phyloP scores from a whole-genome alignment of 1,284 basidiomycete genomes.

The Naganishia sp. region DNA sequence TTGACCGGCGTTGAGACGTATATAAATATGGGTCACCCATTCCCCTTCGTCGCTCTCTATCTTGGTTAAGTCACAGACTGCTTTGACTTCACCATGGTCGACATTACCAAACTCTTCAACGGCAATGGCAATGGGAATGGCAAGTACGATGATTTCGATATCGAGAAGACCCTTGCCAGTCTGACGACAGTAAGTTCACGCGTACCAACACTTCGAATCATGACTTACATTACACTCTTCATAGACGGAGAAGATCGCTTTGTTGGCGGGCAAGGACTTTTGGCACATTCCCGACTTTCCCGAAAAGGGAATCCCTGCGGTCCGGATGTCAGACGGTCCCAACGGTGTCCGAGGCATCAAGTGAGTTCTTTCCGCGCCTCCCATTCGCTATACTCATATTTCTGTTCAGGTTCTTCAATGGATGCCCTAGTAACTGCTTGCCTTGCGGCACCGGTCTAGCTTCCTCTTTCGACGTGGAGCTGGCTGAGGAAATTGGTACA shows the following conservation, averaged over 20 bases:
- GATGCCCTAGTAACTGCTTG: conserved; percentile 38
- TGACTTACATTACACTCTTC: not conserved
- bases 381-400: conserved; percentile 57
- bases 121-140: not conserved
- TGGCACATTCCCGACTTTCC: conserved; percentile 65
- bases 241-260: conserved; percentile 63
- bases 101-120: conserved; percentile 17
- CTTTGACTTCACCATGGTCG: conserved; percentile 4
- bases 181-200: conserved; percentile 24
- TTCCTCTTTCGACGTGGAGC: conserved; percentile 51
- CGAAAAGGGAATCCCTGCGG: conserved; percentile 62
- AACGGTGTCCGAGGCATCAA: conserved; percentile 66
- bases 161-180: conserved; percentile 32
- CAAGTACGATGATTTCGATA: conserved; percentile 27
- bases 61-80: too few relatives aligned
- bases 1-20: too few relatives aligned
- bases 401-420: conserved; percentile 36
- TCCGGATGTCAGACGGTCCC: conserved; percentile 44
- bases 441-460: conserved; percentile 40
- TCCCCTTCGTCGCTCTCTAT: too few relatives aligned
- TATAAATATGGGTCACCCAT: too few relatives aligned
- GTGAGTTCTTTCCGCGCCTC: conserved; percentile 63
- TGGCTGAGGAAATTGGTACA: conserved; percentile 64
- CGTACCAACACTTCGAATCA: too few relatives aligned
- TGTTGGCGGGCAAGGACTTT: conserved; percentile 63